Evolutionary conservation across 2,329 filamentous ascomycete genomes (phyloP), one percentile per base, ranked within the genome.

Genomic region (Colletotrichum sojae): DNA sequence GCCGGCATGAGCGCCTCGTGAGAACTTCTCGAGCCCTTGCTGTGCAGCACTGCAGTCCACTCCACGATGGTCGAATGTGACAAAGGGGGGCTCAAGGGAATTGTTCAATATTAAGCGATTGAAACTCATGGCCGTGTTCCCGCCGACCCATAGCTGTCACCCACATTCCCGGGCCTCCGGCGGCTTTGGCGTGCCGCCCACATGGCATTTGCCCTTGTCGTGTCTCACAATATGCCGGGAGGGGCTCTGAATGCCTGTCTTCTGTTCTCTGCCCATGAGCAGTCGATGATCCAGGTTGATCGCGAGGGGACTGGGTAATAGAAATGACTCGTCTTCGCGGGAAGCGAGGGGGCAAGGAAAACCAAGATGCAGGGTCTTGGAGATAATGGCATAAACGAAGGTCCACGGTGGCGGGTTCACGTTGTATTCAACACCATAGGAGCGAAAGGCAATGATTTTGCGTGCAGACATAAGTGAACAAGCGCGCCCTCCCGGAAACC

Each of bases 281-380:
- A n/a, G 27, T 16, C 46, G 57, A 60, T 46, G 57, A 60, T 60
- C 57, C 36, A 52, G 22, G 57, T 46, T 40, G 57, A 60, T 60
- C 57, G 25, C 27, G 27, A 8, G 10, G 46, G 15, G 18, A 60
- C 18, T 60, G 8, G 18, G 18, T 16, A 31, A 18, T 10, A 20
- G 31, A 43, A 60, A 60, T 60, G 57, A 60, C 46, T 60, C 57
- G 46, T 2, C 15, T n/a, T 51, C 31, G 13, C 16, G 57, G 22
- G 27, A 27, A 60, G 51, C 46, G 46, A n/a, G 6, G 6, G 16
- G 6, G 6, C 8, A 8, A 8, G 13, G 2, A 13, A n/a, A 43
- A 15, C 51, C 25, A 40, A 20, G 2, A 22, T 27, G 5, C 16
- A 52, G 48, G 48, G 48, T 6, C 13, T 6, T 27, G 48, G 18